A percentile compares a stretch with the other conserved stretches of the same genome.
Evolutionary conservation across 2,329 filamentous ascomycete species (phyloP).

Genomic region (Alternaria novae-zelandiae): DNA sequence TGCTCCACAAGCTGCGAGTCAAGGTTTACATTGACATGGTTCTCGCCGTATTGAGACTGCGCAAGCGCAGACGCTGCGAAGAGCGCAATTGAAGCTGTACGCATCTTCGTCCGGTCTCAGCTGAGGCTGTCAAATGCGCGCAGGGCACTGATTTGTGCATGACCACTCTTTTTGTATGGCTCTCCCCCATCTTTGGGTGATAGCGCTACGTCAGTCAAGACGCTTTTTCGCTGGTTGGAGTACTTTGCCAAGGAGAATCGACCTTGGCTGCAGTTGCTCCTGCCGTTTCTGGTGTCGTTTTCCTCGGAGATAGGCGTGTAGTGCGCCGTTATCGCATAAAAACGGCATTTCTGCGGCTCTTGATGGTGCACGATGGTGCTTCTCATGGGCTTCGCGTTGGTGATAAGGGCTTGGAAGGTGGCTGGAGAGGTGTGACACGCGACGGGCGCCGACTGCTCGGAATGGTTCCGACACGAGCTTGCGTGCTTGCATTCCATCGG

Average conservation of each 20-base stretch:
- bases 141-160: background rate
- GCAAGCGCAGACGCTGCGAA: conserved; percentile 23
- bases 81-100: background rate
- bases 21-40: conserved; percentile 32
- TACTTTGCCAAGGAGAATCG: conserved; percentile 23
- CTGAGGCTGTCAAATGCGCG: background rate
- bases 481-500: background rate
- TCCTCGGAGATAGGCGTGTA: background rate
- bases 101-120: background rate
- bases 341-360: background rate
- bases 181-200: conserved; percentile 10
- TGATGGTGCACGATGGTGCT: background rate
- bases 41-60: conserved; percentile 42
- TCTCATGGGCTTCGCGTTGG: background rate
- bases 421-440: background rate
- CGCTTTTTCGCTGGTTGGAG: conserved; percentile 18
- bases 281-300: conserved; percentile 17
- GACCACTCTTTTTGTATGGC: background rate
- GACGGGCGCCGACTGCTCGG: background rate
- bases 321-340: conserved; percentile 1
- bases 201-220: conserved; percentile 30
- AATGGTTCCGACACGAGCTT: background rate
- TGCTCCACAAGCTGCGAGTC: conserved; percentile 44
- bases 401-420: background rate
- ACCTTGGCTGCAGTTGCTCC: conserved; percentile 18